Evolutionary conservation across 2,329 filamentous ascomycete genomes (phyloP), one percentile per base, ranked within the genome.

Genomic region (Talaromyces islandicus): DNA sequence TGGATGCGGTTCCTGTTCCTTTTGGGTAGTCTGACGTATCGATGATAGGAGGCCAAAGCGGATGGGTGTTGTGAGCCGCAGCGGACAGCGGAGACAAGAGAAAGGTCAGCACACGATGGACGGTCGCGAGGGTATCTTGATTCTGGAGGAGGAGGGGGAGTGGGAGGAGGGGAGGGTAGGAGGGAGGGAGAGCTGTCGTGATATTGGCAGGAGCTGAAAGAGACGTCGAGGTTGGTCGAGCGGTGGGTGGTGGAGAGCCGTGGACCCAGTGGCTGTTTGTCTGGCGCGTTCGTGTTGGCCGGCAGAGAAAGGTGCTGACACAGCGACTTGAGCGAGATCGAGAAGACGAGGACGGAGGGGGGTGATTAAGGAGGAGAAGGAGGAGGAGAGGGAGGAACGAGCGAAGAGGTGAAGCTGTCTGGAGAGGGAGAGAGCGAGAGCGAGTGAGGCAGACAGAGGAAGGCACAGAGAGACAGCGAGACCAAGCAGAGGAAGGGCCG

Each of bases 301-400:
- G 32, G 56, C 7, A 30, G 56, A 56, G 51, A 56, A 51, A 58
- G 55, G 58, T 30, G n/a, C 32, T 32, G 43, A 51, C 54, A 54
- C 41, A 35, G 59, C 27, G 43, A 24, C 21, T 46, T 1, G 19
- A 19, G 10, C n/a, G 43, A 46, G 43, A 7, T 17, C 35, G 35
- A 38, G 17, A 38, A 12, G 6, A 46, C 4, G 53, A 68, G 69
- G 24, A 68, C 72, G 2, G 60, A 64, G 63, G 68, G 55, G 67
- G 65, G 48, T 64, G 69, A 60, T 64, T 63, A 53, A 61, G 63
- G 56, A 68, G 69, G 58, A 73, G 57, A 68, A 73, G 38, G 41
- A 27, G 27, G 11, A 43, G 29, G 35, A 60, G 64, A 6, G 25
- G 14, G 38, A 41, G 32, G 14, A 38, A 32, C 21, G 54, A 56